Base-by-base conservation (phyloP, 345 rosid species). In the Zanthoxylum bungeanum region DNA sequence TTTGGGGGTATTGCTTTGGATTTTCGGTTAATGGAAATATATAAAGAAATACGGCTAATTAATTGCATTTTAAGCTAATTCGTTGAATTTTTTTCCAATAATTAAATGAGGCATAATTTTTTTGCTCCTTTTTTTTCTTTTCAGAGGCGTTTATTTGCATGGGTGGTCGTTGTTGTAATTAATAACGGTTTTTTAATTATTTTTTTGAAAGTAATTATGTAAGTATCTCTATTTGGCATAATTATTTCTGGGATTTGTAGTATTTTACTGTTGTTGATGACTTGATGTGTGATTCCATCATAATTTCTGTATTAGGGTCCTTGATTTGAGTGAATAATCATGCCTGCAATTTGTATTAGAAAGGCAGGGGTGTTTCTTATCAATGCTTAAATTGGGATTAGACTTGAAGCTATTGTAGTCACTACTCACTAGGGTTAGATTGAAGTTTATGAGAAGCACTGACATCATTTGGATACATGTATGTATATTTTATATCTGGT, bases 281-380 rank as follows among this genome's bases (percentile, higher is more conserved):
- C 21, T 64, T 30, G 16, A 5, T 64, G 67, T 37, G n/a, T 61
- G 50, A 75, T 40, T 53, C 63, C 64, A 55, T 75, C 47, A 11
- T 25, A 25, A 4, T n/a, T 22, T 17, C 49, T n/a, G 68, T n/a
- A 21, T 60, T 9, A 12, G 49, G 44, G 40, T 34, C 2, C 27
- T 5, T 50, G 53, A 6, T 21, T 57, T 28, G 34, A 1, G 14
- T 57, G 34, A 57, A 57, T 57, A 7, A 36, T 12, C 37, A 16
- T 57, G 9, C 61, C 21, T 28, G 61, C 34, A 57, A 12, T 14
- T 28, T 27, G 17, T 17, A 0, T 57, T 14, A 17, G 9, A 33
- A 3, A 24, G 44, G 4, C 25, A n/a, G 33, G n/a, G 12, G 0
- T 33, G 22, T 33, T 33, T 21, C 7, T n/a, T 17, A 33, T 34